Base-by-base conservation (phyloP, 1,284 basidiomycete species). In the Ceratobasidium sp. region DNA sequence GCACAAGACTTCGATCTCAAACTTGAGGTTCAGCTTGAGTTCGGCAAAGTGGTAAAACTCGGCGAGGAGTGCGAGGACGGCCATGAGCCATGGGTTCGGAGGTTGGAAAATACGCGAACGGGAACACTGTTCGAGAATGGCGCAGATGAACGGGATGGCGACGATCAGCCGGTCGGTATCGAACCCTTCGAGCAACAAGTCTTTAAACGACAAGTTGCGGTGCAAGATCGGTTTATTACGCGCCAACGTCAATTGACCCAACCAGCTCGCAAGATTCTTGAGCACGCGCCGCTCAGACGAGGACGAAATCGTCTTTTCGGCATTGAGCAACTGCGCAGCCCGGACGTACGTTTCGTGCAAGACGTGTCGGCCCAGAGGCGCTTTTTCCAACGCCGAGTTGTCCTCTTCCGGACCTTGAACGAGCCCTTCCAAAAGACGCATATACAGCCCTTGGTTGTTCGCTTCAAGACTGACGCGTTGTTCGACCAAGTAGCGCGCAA, bases 41-140 rank as follows among this genome's bases (percentile, higher is more conserved):
- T 99, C 95, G 2, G 95, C 96, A 74, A 89, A 97, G 76, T 96
- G 93, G 78, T 99, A 99, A 21, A 99, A 84, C 79, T 99, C 97
- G 46, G 89, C 93, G 56, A 99, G 85, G 27, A 99, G 83, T 72
- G 90, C 87, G 73, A 99, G 82, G 71, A 99, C 91, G 0, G 91
- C 95, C 89, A 97, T 95, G 68, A 99, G 80, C 97, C 97, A 99
- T 0, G 97, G 97, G 78, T 99, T 99, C 27, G 97, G 97, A 16
- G 93, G 90, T 75, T 85, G 88, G 85, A 99, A 99, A 41, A 99
- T 92, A 71, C 83, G 88, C 49, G 95, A 98, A 75, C 89, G 87
- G 66, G 88, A 84, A 74, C 93, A 95, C 59, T 93, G 92, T 76
- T 95, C 93, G 66, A 99, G 84, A 3, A 96, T 90, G 79, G 98